A percentile compares a stretch with the other conserved stretches of the same genome.
Evolutionary conservation across 345 rosid species (phyloP).

Genomic region (Citrus medica): DNA sequence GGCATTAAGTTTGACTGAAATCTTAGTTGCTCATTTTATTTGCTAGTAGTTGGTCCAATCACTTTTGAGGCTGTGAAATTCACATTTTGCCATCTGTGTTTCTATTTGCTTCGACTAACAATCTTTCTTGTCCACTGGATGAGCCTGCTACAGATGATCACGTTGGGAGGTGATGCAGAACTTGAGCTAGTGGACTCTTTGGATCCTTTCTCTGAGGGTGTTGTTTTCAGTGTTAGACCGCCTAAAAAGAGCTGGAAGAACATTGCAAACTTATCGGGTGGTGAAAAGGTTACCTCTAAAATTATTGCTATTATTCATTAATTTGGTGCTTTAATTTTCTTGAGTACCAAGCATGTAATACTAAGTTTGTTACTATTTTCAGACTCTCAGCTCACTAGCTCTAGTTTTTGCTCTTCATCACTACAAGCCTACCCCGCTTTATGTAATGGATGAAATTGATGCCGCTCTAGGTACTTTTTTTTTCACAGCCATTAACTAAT

Average conservation of each 20-base stretch:
- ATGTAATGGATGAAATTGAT: conserved; percentile 97
- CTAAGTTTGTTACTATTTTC: conserved; percentile 16
- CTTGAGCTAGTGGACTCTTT: conserved; percentile 95
- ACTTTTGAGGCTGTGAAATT: not conserved
- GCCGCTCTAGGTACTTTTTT: conserved; percentile 88
- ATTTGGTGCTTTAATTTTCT: not conserved
- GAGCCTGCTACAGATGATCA: conserved; percentile 68
- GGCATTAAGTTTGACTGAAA: not conserved
- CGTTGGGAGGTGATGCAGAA: conserved; percentile 98
- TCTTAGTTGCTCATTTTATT: not conserved
- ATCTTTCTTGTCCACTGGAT: not conserved
- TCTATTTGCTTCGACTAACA: not conserved
- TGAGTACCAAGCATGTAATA: not conserved
- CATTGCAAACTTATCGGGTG: conserved; percentile 93
- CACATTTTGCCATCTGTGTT: not conserved
- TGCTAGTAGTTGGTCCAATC: not conserved
- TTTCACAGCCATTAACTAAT: not conserved
- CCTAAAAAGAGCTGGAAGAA: conserved; percentile 99
- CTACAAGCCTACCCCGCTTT: conserved; percentile 98
- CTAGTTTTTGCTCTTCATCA: conserved; percentile 98
- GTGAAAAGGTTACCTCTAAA: conserved; percentile 70
- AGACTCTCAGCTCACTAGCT: conserved; percentile 97
- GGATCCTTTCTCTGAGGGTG: conserved; percentile 99
- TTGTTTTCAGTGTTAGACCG: conserved; percentile 96
- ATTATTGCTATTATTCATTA: not conserved